phyloP scores from a whole-genome alignment of 1,284 basidiomycete genomes.

The Pyrrhoderma noxium region DNA sequence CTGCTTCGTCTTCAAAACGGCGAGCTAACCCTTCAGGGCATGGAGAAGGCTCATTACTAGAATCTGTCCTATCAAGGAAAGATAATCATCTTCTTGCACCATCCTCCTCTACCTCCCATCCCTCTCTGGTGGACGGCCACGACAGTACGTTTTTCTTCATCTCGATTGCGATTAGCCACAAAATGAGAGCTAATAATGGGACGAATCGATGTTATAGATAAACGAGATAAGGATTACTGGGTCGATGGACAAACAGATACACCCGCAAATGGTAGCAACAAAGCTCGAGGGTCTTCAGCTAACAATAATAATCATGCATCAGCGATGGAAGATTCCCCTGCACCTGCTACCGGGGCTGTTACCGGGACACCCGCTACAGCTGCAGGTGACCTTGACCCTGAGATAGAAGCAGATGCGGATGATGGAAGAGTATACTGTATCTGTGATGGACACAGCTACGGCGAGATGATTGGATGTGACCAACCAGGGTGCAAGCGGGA shows the following conservation, averaged over 20 bases:
- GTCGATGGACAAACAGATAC: conserved; percentile 1
- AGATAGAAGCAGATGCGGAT: conserved; percentile 43
- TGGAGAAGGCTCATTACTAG: conserved; percentile 15
- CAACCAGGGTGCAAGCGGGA: conserved; percentile 81
- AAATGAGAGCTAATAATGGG: background rate
- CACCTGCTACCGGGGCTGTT: conserved; percentile 17
- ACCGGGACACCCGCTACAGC: conserved; percentile 14
- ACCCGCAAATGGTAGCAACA: conserved; percentile 21
- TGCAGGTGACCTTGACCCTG: conserved; percentile 21
- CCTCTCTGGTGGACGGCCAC: conserved; percentile 8
- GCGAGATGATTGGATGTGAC: conserved; percentile 98
- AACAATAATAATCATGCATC: conserved; percentile 20
- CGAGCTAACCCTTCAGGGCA: conserved; percentile 12
- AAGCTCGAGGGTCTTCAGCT: conserved; percentile 30
- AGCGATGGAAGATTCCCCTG: conserved; percentile 13
- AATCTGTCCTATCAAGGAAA: conserved; percentile 15
- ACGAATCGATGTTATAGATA: background rate
- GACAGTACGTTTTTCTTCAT: conserved; percentile 2
- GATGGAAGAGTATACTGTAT: conserved; percentile 80
- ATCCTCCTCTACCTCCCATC: conserved; percentile 15
- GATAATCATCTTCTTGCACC: conserved; percentile 14
- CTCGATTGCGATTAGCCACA: no score
- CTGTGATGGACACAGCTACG: conserved; percentile 82
- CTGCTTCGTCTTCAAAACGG: conserved; percentile 14
- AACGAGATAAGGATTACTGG: conserved; percentile 9